A percentile compares a stretch with the other conserved stretches of the same genome.
These are phyloP conservation scores for Trypanosoma platydactyli DNA, from an alignment of 208 protist genomes.

Conservation along the genomic window DNA sequence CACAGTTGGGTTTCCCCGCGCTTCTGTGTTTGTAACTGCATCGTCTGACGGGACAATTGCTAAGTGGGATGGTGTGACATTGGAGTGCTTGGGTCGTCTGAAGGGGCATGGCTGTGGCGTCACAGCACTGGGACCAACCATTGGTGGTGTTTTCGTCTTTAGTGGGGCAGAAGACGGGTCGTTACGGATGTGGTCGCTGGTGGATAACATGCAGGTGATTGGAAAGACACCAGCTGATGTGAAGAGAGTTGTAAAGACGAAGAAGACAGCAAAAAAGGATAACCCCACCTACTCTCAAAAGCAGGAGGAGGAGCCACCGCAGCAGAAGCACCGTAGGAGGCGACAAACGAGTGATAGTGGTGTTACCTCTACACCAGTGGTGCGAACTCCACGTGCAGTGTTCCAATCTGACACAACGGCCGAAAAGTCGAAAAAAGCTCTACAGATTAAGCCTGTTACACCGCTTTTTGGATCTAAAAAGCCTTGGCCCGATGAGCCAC, in stretches of 20 bases:
- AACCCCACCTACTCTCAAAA: neutral
- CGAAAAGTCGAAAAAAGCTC: neutral
- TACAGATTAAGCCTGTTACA: neutral
- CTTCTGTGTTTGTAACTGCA: slow-evolving; percentile 56
- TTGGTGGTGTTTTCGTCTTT: slow-evolving; percentile 55
- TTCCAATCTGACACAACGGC: neutral
- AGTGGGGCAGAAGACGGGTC: slow-evolving; percentile 69
- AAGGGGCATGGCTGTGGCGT: slow-evolving; percentile 40
- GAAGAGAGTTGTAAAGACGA: slow-evolving; percentile 11
- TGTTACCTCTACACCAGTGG: too few relatives aligned
- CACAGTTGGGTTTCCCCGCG: slow-evolving; percentile 14
- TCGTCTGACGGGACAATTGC: slow-evolving; percentile 64
- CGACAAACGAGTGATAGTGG: neutral
- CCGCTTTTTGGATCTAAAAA: neutral
- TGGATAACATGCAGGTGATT: slow-evolving; percentile 42
- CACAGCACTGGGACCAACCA: slow-evolving; percentile 41
- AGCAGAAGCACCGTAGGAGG: neutral
- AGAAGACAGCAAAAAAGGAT: slow-evolving; percentile 1
- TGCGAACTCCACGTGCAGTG: neutral
- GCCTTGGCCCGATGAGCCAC: too few relatives aligned
- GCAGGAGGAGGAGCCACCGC: neutral
- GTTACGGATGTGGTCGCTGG: slow-evolving; percentile 62
- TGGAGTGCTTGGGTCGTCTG: slow-evolving; percentile 53
- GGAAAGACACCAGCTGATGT: neutral
- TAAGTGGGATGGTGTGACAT: slow-evolving; percentile 55